phyloP scores from a whole-genome alignment of 148 eudicot species.

The Persicaria maculosa region DNA sequence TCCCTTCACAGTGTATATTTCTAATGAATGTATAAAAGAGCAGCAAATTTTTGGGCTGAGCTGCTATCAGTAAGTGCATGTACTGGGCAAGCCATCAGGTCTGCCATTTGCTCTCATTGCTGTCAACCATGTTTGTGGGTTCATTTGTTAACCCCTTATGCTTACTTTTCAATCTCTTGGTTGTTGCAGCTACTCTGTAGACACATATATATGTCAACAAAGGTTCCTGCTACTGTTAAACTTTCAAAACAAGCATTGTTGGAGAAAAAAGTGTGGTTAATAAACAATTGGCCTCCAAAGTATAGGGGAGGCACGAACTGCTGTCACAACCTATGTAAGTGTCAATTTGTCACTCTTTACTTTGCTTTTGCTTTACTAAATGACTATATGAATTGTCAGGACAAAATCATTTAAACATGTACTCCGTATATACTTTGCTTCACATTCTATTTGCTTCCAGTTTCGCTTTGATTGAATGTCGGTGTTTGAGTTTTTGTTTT shows the following conservation, averaged over 20 bases:
- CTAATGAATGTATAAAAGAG: constrained; percentile 66
- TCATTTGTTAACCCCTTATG: constrained; percentile 9
- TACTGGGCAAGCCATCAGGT: constrained; percentile 99
- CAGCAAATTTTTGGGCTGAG: constrained; percentile 98
- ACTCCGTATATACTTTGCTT: no score
- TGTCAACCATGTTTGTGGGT: not conserved
- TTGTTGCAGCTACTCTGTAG: constrained; percentile 83
- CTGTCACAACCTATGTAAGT: constrained; percentile 87
- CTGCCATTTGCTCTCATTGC: constrained; percentile 2
- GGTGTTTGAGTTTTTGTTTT: no score
- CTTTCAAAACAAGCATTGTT: constrained; percentile 68
- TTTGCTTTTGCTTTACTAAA: not conserved
- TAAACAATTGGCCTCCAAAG: no score
- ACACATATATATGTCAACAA: constrained; percentile 96
- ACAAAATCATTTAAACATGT: no score
- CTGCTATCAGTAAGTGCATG: constrained; percentile 59
- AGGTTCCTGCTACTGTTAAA: constrained; percentile 77
- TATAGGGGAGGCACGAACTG: constrained; percentile 97
- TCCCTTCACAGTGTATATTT: no score
- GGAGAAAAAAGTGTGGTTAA: constrained; percentile 80
- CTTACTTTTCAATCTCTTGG: constrained; percentile 17
- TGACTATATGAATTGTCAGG: not conserved
- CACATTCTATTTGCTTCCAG: no score
- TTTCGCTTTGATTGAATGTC: no score
- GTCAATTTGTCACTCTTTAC: constrained; percentile 6